Evolutionary conservation across 2,329 filamentous ascomycete genomes (phyloP).

Genomic region (Phialocephala sp.): DNA sequence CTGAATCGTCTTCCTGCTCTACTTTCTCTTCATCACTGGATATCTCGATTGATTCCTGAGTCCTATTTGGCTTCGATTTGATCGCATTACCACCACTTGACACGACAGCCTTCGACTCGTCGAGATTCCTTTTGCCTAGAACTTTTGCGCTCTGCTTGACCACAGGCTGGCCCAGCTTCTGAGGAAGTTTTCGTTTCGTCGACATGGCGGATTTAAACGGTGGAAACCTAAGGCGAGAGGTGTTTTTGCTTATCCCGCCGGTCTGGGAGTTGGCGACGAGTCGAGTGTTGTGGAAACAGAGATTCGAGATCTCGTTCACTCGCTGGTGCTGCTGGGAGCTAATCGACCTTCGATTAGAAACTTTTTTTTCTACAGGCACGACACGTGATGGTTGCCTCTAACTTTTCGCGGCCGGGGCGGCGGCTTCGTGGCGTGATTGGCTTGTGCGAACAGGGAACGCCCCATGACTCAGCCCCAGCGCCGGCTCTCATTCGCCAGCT

Average conservation of each 20-base stretch:
- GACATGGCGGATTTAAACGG: slow-evolving; percentile 50
- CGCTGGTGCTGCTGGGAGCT: neutral
- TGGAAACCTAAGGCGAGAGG: neutral
- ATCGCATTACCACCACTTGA: slow-evolving; percentile 43
- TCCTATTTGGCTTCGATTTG: slow-evolving; percentile 31
- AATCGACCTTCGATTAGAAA: slow-evolving; percentile 6
- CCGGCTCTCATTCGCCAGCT: neutral
- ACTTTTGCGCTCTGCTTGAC: slow-evolving; percentile 60
- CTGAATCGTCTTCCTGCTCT: slow-evolving; percentile 50
- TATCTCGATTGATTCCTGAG: slow-evolving; percentile 55
- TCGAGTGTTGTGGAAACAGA: neutral
- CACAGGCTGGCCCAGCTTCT: slow-evolving; percentile 61
- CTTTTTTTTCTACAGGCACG: neutral
- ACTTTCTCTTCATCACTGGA: slow-evolving; percentile 60
- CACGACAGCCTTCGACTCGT: slow-evolving; percentile 64
- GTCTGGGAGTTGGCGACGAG: neutral
- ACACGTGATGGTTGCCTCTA: neutral
- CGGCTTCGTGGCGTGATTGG: neutral
- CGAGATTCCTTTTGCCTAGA: slow-evolving; percentile 56
- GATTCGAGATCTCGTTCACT: slow-evolving; percentile 10
- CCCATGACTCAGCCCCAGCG: neutral
- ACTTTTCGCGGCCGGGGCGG: neutral
- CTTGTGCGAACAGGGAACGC: neutral
- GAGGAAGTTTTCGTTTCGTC: slow-evolving; percentile 64
- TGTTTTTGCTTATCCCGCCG: neutral